Evolutionary conservation across 768 basidiomycete species (phyloP), one percentile per base, ranked within the genome.

Genomic region (Macrolepiota albuminosa): DNA sequence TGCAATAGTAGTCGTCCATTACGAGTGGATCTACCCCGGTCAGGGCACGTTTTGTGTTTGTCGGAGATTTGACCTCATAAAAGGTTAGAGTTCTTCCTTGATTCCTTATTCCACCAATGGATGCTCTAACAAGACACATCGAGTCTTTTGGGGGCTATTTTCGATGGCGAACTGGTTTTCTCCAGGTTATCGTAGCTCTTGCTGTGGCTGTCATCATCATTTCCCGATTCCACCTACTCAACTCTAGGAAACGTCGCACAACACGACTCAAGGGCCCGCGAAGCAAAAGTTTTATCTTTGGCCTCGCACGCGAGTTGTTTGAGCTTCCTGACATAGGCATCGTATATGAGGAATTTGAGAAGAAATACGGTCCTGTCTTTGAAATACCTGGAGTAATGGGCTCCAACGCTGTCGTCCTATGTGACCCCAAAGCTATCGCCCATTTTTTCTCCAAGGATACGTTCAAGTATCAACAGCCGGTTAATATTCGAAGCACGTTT

Each of bases 381-480:
- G 63, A 59, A 48, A 59, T 66, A 47, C 65, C 64, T 13, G 57
- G 51, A 13, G 59, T 61, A 4, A 58, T 68, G 11, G 69, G 71
- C 5, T 54, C 59, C 4, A 64, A 62, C 34, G 62, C 64, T 4
- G 58, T 73, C 18, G 61, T 73, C 9, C 46, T 73, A 13, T 63
- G 64, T 43, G 71, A 73, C 53, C 60, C 66, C 18, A 72, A 71
- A 56, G 68, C 70, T 1, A 60, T 67, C 7, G 57, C 66, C 8
- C 64, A 72, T 39, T 61, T 67, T 34, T 66, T 67, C 37, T 43
- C 64, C 4, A 70, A 66, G 46, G 72, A 73, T 56, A 71, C 71
- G n/a, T 64, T 60, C 18, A 62, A 57, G 26, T 73, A 72, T 42
- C 60, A 62, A 29, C 64, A 63, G 56, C 60, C 68, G 5, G 63